Evolutionary conservation across 495 filamentous ascomycete genomes (phyloP), one percentile per base, ranked within the genome.

Genomic region (Aspergillus campestris): DNA sequence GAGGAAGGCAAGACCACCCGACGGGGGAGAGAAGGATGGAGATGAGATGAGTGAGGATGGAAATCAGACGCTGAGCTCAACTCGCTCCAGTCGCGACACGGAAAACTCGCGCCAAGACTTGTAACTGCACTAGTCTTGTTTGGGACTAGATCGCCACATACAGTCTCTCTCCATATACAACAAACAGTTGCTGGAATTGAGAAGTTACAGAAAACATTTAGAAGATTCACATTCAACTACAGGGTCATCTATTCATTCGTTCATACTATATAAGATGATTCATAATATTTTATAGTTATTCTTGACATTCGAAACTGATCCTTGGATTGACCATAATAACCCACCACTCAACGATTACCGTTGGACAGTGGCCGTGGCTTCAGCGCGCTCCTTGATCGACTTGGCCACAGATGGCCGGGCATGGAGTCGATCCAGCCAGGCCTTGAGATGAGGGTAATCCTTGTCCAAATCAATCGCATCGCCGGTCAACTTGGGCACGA

Each of bases 401-500:
- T 73, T 66, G 31, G 60, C 61, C 31, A 77, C 58, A 8, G 55
- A 59, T 7, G 66, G 62, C n/a, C 70, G 55, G 11, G 51, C 55
- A 31, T 52, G 61, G 44, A 77, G 36, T 28, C 62, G 64, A 3
- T 70, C 58, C 42, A 77, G 52, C 66, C 75, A 77, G 27, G 56
- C 60, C 12, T 62, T 45, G 11, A 67, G 48, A 32, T 65, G 57
- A 6, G 68, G 67, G 44, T 64, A 74, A 5, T 71, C 60, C 52
- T 63, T 60, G 29, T 61, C 56, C 36, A 63, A 34, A 18, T 69
- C 50, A 28, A 71, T 47, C 8, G 33, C 48, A 28, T 52, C 48
- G n/a, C 18, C 53, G 6, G 51, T 39, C 5, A 63, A 35, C 6
- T 34, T 29, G 1, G 57, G 31, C 4, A 54, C 31, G 33, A 58